Evolutionary conservation across 2,329 filamentous ascomycete species (phyloP), one percentile per base, ranked within the genome.

Genomic region (Zopfia rhizophila): DNA sequence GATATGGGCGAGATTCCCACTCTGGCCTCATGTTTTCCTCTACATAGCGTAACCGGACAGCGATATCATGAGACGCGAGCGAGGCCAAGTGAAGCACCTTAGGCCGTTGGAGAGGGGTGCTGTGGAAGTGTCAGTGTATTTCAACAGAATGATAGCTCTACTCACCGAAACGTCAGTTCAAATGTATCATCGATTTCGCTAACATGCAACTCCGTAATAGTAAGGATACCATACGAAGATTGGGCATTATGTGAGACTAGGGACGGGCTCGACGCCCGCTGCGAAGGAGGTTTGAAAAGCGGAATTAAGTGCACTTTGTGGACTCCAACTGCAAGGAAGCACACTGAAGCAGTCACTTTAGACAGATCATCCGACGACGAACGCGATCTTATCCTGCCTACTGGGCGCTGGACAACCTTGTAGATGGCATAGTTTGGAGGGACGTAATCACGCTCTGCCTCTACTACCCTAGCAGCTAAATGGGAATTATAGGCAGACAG

Each of bases 241-340:
- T 80, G 74, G 49, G 75, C 66, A 27, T 80, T 74, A 56, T 80
- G 68, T 33, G 81, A 75, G 25, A 63, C 72, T 37, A 85, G 63
- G 10, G 81, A 82, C 18, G 79, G 79, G 54, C 77, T 81, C 12
- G 82, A 82, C 18, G 77, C 72, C 52, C 81, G 77, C 56, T 77
- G 78, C 22, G 75, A 75, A 14, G 78, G 74, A 14, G 78, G 73
- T 56, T 85, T 87, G 29, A 83, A 79, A 22, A 87, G 63, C n/a
- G 85, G 85, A 32, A 90, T 79, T 36, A 90, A 60, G 70, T 89
- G 86, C 23, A 89, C 72, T 63, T 86, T 87, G 72, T 89, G 85
- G 22, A 86, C 78, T 14, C 87, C 87, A 62, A 90, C 79, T 5
- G 82, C 86, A 51, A 90, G 77, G 62, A 88, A 88, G 68, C 83